A percentile compares a stretch with the other conserved stretches of the same genome.
Conservation (phyloP, 2,329 filamentous ascomycete genomes). For the Cercospora berteroae region DNA sequence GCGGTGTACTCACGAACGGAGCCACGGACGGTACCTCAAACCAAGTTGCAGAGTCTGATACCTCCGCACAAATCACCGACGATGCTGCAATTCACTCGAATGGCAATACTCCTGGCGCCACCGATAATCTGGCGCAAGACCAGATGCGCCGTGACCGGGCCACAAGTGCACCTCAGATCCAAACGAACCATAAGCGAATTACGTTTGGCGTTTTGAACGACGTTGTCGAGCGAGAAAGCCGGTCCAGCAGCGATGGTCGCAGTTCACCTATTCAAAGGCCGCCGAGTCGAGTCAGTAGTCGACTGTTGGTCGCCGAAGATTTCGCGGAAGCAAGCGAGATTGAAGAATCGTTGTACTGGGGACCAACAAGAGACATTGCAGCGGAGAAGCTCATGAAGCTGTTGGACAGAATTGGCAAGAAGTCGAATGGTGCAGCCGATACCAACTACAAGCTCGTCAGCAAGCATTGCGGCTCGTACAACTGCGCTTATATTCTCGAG, state of each 20-base stretch:
- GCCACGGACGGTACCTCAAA: neutral
- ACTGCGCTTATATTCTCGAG: constrained; percentile 23
- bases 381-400: constrained; percentile 13
- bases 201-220: neutral
- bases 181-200: neutral
- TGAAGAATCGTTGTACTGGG: constrained; percentile 20
- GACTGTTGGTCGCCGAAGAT: neutral
- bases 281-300: neutral
- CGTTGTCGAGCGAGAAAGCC: neutral
- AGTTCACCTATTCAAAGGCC: neutral
- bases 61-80: neutral
- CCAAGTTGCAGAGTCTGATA: neutral
- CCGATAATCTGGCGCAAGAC: neutral
- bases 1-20: neutral
- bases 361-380: constrained; percentile 13
- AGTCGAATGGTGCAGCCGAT: neutral
- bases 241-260: neutral
- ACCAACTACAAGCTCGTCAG: constrained; percentile 10
- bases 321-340: constrained; percentile 5
- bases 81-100: neutral
- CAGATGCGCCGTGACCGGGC: neutral
- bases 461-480: constrained; percentile 20
- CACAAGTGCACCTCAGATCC: neutral
- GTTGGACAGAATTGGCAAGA: constrained; percentile 4
- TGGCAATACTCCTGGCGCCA: neutral